Conservation (phyloP, 176 grass and related monocot species). For the Tillandsia fasciculata region DNA sequence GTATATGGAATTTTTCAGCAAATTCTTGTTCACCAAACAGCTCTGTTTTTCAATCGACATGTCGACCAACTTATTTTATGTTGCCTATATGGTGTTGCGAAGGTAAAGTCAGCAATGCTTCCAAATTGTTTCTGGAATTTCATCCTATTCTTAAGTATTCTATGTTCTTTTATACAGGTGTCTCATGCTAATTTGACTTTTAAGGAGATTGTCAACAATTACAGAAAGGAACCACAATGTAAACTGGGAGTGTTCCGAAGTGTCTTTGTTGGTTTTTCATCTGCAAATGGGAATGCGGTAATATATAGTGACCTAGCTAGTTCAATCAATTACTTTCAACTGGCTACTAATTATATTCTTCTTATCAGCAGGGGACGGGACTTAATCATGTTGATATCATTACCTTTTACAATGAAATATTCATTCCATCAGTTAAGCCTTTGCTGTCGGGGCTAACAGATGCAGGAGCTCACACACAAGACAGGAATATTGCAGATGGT, state of each 20-base stretch:
- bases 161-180: slow-evolving; percentile 46
- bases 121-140: slow-evolving; percentile 5
- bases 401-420: slow-evolving; percentile 87
- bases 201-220: slow-evolving; percentile 64
- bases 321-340: slow-evolving; percentile 12
- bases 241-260: slow-evolving; percentile 66
- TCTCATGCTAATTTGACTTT: slow-evolving; percentile 49
- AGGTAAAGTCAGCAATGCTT: slow-evolving; percentile 34
- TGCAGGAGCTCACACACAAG: slow-evolving; percentile 28
- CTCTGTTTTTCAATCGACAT: slow-evolving; percentile 85
- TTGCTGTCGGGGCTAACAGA: slow-evolving; percentile 54
- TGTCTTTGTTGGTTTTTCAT: slow-evolving; percentile 45
- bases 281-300: slow-evolving; percentile 49
- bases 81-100: slow-evolving; percentile 89
- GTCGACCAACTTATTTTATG: slow-evolving; percentile 90
- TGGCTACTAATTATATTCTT: slow-evolving; percentile 18
- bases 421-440: slow-evolving; percentile 74
- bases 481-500: slow-evolving; percentile 59
- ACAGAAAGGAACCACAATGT: slow-evolving; percentile 78
- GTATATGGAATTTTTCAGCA: slow-evolving; percentile 68
- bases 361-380: slow-evolving; percentile 42
- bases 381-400: slow-evolving; percentile 72
- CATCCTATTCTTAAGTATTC: slow-evolving; percentile 23
- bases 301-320: slow-evolving; percentile 17
- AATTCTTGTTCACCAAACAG: slow-evolving; percentile 61